Evolutionary conservation across 345 rosid species (phyloP), one percentile per base, ranked within the genome.

Genomic region (Streptanthus diversifolius): DNA sequence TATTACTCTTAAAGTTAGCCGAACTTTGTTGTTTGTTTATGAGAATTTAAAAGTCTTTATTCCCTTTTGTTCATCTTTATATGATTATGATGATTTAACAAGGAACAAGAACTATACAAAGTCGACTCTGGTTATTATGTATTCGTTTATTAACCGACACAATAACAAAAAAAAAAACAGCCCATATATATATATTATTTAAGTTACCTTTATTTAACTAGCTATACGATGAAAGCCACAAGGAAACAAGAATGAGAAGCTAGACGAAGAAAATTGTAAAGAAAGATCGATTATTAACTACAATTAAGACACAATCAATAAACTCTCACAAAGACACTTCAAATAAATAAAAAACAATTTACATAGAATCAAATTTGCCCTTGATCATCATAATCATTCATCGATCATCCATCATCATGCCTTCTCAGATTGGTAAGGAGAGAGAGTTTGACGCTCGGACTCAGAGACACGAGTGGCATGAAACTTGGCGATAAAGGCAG

Each of bases 401-500:
- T 66, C 72, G 27, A 54, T 36, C 36, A 15, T 8, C 43, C 21
- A 30, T 68, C 33, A 27, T 73, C 72, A 71, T 47, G 71, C 72
- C 71, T 61, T 74, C 12, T 74, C 41, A 9, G 72, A 76, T 22
- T 76, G 63, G 8, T 63, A 76, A 14, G 68, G 79, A 44, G 74
- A 53, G 25, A 72, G 48, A 14, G 78, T 72, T 44, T 79, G 79
- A 18, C 62, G 68, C 25, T 79, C 79, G 27, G 82, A 69, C 65
- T 73, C 78, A 5, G 78, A 44, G 55, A 73, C 74, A 24, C 68
- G 80, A 63, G 78, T 81, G 24, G 77, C 76, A 30, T 79, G 87
- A 70, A 84, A 81, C 77, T 81, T 86, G 52, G 78, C 80, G 4
- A 84, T 86, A 63, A 79, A 82, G 45, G 69, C 81, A 7, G 82